These are phyloP conservation scores for Hypomontagnella submonticulosa DNA, from an alignment of 495 filamentous ascomycete genomes.

Conservation along the genomic window DNA sequence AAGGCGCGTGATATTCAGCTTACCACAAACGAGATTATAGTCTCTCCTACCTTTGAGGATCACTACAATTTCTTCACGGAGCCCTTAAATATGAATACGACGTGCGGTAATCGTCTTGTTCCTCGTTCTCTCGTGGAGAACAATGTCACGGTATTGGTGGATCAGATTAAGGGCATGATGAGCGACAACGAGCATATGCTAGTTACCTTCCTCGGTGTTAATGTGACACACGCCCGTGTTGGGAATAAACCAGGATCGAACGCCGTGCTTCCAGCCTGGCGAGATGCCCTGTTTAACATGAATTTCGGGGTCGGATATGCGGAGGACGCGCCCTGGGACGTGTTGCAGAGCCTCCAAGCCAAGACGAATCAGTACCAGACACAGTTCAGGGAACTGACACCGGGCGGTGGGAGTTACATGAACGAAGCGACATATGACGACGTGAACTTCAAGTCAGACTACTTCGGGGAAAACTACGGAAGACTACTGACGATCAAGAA, in stretches of 20 bases:
- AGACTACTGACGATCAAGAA: constrained; percentile 59
- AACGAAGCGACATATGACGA: constrained; percentile 59
- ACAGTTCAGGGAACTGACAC: constrained; percentile 46
- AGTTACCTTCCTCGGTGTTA: not conserved
- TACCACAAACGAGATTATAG: no score
- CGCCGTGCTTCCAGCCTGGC: constrained; percentile 44
- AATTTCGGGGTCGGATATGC: not conserved
- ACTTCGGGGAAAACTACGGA: constrained; percentile 58
- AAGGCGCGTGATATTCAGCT: no score
- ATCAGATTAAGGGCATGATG: no score
- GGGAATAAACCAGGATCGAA: not conserved
- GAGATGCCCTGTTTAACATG: constrained; percentile 12
- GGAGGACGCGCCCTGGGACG: constrained; percentile 1
- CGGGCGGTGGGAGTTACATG: constrained; percentile 45
- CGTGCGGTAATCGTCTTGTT: no score
- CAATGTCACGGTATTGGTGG: no score
- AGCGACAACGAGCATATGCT: not conserved
- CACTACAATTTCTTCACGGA: no score
- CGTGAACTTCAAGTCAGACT: constrained; percentile 45
- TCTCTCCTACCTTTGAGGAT: no score
- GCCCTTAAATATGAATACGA: no score
- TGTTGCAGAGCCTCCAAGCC: constrained; percentile 3
- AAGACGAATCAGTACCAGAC: constrained; percentile 18
- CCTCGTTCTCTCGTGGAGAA: no score
- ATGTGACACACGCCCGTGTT: not conserved